These are phyloP conservation scores for Marasmius fiardii DNA, from an alignment of 1,284 basidiomycete species.

Conservation along the genomic window DNA sequence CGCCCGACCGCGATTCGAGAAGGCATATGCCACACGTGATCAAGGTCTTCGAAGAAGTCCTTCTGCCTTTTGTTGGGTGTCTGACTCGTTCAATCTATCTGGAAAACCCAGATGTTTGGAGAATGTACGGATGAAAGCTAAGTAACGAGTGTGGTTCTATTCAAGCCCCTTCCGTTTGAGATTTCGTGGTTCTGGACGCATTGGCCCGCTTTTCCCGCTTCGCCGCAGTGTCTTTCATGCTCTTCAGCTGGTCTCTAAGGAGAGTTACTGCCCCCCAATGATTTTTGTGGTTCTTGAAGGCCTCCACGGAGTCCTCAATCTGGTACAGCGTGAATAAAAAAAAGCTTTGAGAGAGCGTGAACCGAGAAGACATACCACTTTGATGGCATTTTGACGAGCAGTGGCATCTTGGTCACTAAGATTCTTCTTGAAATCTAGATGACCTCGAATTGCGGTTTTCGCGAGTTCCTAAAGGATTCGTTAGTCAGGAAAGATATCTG, in stretches of 20 bases:
- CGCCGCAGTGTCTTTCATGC: constrained; percentile 1
- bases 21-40: too few species aligned
- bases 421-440: too few species aligned
- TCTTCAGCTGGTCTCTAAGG: constrained; percentile 9
- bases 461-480: too few species aligned
- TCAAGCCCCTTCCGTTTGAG: not conserved
- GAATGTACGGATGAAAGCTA: too few species aligned
- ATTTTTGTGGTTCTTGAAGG: not conserved
- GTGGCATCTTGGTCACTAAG: not conserved
- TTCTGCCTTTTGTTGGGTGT: too few species aligned
- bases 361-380: not conserved
- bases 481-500: too few species aligned
- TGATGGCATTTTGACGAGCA: not conserved
- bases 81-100: too few species aligned
- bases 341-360: too few species aligned
- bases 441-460: too few species aligned
- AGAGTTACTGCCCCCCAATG: constrained; percentile 5
- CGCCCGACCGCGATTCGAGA: too few species aligned
- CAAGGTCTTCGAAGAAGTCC: too few species aligned
- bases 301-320: not conserved
- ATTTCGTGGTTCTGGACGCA: not conserved
- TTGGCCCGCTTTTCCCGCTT: not conserved
- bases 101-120: too few species aligned
- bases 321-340: not conserved
- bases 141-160: not conserved